Evolutionary conservation across 2,329 filamentous ascomycete genomes (phyloP).

Genomic region (Fusarium sp.): DNA sequence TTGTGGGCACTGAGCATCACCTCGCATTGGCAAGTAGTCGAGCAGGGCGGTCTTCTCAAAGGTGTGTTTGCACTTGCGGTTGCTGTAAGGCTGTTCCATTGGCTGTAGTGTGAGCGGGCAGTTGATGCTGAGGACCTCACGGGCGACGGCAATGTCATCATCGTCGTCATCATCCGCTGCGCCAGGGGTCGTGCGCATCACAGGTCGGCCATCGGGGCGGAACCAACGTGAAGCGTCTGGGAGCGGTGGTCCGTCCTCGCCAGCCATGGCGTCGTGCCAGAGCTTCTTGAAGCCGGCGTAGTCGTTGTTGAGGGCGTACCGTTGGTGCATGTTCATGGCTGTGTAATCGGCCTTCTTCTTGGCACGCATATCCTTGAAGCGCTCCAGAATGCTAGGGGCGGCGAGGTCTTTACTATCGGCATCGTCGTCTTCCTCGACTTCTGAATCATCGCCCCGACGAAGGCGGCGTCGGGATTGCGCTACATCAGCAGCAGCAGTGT

Average conservation of each 20-base stretch:
- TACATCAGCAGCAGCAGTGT: constrained; percentile 38
- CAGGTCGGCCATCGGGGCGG: constrained; percentile 55
- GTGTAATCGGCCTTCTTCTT: constrained; percentile 56
- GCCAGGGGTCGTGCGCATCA: constrained; percentile 44
- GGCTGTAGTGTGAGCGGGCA: constrained; percentile 75
- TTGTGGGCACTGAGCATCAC: constrained; percentile 68
- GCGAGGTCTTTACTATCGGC: constrained; percentile 39
- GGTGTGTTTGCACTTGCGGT: constrained; percentile 74
- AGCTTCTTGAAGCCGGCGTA: constrained; percentile 68
- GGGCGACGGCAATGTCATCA: constrained; percentile 75
- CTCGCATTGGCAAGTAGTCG: constrained; percentile 59
- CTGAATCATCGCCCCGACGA: not conserved
- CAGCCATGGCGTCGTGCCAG: constrained; percentile 65
- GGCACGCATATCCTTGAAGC: constrained; percentile 51
- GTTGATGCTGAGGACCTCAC: constrained; percentile 71
- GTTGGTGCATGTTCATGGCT: constrained; percentile 53
- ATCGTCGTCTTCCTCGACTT: constrained; percentile 31
- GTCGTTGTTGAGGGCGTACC: constrained; percentile 67
- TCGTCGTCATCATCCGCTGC: constrained; percentile 64
- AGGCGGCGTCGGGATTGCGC: constrained; percentile 9
- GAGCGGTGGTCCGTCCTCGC: constrained; percentile 60
- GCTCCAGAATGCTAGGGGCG: constrained; percentile 41
- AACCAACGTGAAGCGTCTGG: constrained; percentile 68
- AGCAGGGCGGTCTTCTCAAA: constrained; percentile 75
- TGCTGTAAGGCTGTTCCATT: constrained; percentile 75